These are phyloP conservation scores for Stagonosporopsis vannaccii DNA, from an alignment of 2,329 filamentous ascomycete genomes.

Conservation along the genomic window DNA sequence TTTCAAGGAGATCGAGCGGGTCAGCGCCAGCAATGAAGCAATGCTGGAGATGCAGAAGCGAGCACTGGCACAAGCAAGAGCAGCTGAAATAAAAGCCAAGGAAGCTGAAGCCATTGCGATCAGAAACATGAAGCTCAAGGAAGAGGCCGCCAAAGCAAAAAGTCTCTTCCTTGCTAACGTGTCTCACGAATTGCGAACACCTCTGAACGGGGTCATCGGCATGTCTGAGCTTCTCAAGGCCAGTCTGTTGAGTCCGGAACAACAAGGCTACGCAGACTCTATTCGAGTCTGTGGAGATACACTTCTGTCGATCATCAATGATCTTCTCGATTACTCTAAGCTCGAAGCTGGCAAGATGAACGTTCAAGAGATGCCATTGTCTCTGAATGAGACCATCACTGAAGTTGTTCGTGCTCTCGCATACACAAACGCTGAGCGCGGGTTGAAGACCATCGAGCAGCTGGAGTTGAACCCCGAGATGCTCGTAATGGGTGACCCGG, in stretches of 20 bases:
- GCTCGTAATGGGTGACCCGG: constrained; percentile 60
- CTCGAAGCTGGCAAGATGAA: constrained; percentile 62
- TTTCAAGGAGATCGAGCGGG: constrained; percentile 75
- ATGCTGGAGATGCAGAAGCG: constrained; percentile 81
- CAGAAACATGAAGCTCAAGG: constrained; percentile 79
- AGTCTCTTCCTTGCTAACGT: constrained; percentile 73
- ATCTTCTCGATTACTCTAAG: constrained; percentile 61
- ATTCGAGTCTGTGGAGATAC: constrained; percentile 70
- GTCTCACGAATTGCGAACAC: constrained; percentile 65
- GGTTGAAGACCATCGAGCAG: constrained; percentile 65
- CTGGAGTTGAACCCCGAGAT: constrained; percentile 63
- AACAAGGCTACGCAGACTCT: constrained; percentile 68
- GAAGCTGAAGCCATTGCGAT: constrained; percentile 77
- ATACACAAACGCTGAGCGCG: constrained; percentile 68
- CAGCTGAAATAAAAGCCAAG: constrained; percentile 79
- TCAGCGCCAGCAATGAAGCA: constrained; percentile 77
- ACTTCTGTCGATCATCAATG: constrained; percentile 61
- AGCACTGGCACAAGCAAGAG: constrained; percentile 73
- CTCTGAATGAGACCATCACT: constrained; percentile 64
- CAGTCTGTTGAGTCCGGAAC: constrained; percentile 63
- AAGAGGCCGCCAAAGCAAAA: constrained; percentile 84
- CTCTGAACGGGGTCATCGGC: constrained; percentile 62
- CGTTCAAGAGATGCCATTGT: constrained; percentile 66
- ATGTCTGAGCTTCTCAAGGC: constrained; percentile 69
- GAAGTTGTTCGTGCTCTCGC: constrained; percentile 70